phyloP scores from a whole-genome alignment of 2,329 filamentous ascomycete species.

The Fonsecaea nubica region DNA sequence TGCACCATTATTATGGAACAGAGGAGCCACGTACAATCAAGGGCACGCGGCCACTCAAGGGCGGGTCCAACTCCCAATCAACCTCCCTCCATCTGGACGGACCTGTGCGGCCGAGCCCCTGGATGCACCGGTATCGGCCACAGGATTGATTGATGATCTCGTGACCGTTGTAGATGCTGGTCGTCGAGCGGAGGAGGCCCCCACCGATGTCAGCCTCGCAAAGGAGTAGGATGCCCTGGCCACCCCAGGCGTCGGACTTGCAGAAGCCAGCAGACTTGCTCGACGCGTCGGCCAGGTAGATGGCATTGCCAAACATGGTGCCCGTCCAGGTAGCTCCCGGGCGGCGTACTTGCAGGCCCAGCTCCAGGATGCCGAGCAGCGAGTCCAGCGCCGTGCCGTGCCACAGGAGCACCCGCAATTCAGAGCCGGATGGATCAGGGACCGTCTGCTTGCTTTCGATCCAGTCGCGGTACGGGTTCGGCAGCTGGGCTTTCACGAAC shows the following conservation, averaged over 20 bases:
- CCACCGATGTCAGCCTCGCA: slow-evolving; percentile 15
- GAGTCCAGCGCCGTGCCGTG: slow-evolving; percentile 15
- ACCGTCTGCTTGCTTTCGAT: slow-evolving; percentile 7
- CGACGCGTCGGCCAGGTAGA: slow-evolving; percentile 16
- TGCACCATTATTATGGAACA: neutral
- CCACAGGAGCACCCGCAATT: slow-evolving; percentile 10
- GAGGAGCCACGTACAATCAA: neutral
- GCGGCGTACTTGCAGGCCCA: slow-evolving; percentile 13
- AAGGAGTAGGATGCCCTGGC: neutral
- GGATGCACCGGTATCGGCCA: slow-evolving; percentile 13
- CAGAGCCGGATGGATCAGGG: neutral
- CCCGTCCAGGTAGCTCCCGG: slow-evolving; percentile 12
- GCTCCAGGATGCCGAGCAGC: slow-evolving; percentile 15
- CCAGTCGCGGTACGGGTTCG: slow-evolving; percentile 12
- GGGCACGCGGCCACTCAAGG: neutral
- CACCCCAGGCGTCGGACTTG: neutral
- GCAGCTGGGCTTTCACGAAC: slow-evolving; percentile 10
- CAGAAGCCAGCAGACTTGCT: slow-evolving; percentile 19
- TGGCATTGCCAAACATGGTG: slow-evolving; percentile 19
- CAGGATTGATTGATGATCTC: slow-evolving; percentile 7
- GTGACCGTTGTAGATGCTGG: slow-evolving; percentile 16
- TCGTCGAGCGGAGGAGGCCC: neutral
- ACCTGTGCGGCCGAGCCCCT: slow-evolving; percentile 1
- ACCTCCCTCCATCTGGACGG: neutral
- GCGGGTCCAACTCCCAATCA: neutral